Conservation (phyloP, 1,139 yeast genomes). For the Zygosaccharomyces pseudobailii region DNA sequence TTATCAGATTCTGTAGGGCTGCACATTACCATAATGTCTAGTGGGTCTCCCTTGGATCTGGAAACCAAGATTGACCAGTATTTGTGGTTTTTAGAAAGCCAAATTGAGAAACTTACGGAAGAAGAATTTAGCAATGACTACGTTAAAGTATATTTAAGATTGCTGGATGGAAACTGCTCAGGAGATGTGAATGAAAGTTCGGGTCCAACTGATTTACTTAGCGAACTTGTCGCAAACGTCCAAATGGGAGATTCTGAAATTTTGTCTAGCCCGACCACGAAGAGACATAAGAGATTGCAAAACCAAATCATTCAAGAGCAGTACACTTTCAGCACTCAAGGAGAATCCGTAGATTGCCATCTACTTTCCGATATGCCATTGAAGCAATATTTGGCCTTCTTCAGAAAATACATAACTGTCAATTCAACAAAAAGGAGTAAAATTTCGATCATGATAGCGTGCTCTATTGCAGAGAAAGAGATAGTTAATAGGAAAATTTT, state of each 20-base stretch:
- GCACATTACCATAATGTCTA: constrained; percentile 50
- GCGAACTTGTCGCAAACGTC: constrained; percentile 37
- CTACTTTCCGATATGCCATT: constrained; percentile 32
- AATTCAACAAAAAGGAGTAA: constrained; percentile 38
- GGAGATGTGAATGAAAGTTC: constrained; percentile 22
- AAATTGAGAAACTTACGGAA: constrained; percentile 29
- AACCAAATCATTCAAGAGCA: constrained; percentile 45
- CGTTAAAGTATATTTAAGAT: constrained; percentile 38
- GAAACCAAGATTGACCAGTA: constrained; percentile 45
- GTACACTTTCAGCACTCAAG: constrained; percentile 40
- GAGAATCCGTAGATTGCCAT: constrained; percentile 34
- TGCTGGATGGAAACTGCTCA: constrained; percentile 12
- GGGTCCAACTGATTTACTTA: constrained; percentile 38
- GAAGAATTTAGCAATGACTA: constrained; percentile 36
- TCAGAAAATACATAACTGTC: constrained; percentile 37
- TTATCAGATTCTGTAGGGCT: constrained; percentile 52
- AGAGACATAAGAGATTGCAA: constrained; percentile 43
- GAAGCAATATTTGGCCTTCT: constrained; percentile 35
- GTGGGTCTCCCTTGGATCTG: constrained; percentile 37
- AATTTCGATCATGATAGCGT: constrained; percentile 39
- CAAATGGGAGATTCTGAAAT: constrained; percentile 31
- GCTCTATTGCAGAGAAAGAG: constrained; percentile 36
- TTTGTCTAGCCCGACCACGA: constrained; percentile 32
- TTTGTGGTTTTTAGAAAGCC: constrained; percentile 38
- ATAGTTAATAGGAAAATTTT: constrained; percentile 34